Percentiles rank a stretch among this genome's conserved stretches.
Evolutionary conservation across 352 stramenopile genomes (phyloP).

Genomic region (Globisporangium abappressorium): DNA sequence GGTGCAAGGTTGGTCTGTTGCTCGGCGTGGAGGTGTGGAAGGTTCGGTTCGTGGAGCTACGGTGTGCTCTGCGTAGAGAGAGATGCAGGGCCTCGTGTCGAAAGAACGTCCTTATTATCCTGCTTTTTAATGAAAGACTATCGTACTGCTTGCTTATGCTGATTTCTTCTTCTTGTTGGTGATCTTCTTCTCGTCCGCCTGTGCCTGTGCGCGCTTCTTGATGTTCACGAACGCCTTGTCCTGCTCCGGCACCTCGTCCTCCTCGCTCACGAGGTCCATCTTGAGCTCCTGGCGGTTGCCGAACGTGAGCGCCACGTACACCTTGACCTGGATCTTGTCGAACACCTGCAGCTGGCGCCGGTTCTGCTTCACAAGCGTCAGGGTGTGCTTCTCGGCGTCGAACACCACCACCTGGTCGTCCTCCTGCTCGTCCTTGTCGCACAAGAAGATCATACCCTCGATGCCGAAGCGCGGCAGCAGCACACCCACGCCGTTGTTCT

Average conservation of each 20-base stretch:
- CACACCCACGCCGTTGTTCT: constrained; percentile 93
- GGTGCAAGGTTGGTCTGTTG: no score
- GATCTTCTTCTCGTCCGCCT: not conserved
- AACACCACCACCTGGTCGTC: constrained; percentile 55
- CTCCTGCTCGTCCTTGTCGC: constrained; percentile 65
- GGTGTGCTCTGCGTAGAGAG: no score
- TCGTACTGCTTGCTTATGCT: not conserved
- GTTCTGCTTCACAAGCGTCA: constrained; percentile 55
- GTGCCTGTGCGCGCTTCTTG: constrained; percentile 9
- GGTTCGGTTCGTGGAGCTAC: no score
- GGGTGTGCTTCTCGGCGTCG: constrained; percentile 48
- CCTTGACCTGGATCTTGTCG: constrained; percentile 73
- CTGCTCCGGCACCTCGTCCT: constrained; percentile 25
- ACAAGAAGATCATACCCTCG: constrained; percentile 94
- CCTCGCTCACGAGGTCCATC: constrained; percentile 67
- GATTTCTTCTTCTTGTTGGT: constrained; percentile 18
- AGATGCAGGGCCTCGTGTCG: no score
- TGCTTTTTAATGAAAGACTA: no score
- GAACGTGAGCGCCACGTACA: constrained; percentile 74
- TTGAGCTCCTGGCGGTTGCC: constrained; percentile 84
- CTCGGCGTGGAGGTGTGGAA: no score
- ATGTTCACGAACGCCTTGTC: constrained; percentile 4
- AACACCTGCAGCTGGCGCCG: constrained; percentile 73
- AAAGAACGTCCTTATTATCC: no score
- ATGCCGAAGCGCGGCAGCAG: constrained; percentile 98